phyloP scores from a whole-genome alignment of 2,329 filamentous ascomycete genomes.

The Ophiostoma ips region DNA sequence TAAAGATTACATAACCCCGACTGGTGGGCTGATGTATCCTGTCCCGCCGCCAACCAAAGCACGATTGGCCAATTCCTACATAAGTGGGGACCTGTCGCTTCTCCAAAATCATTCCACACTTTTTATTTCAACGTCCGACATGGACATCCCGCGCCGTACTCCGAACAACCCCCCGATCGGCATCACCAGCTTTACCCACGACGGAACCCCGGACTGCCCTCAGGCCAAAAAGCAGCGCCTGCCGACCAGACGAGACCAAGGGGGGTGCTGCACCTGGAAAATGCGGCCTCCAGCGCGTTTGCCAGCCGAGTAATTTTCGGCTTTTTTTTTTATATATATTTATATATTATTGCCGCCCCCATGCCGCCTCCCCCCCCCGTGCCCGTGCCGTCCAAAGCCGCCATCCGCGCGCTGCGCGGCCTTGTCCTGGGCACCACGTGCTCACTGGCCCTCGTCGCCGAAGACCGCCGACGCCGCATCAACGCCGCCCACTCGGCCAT shows the following conservation, averaged over 20 bases:
- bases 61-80: constrained; percentile 1
- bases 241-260: not conserved
- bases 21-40: too few species aligned
- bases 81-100: not conserved
- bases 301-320: not conserved
- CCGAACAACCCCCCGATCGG: not conserved
- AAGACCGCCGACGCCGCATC: constrained; percentile 32
- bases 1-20: not conserved
- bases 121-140: constrained; percentile 1
- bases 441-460: constrained; percentile 28
- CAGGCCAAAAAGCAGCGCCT: not conserved
- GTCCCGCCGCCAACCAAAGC: too few species aligned
- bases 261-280: not conserved
- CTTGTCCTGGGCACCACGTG: constrained; percentile 32
- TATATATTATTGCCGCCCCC: not conserved
- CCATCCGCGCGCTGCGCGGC: constrained; percentile 29
- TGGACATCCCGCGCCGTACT: not conserved
- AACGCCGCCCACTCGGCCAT: constrained; percentile 25
- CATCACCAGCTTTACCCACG: not conserved
- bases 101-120: constrained; percentile 7
- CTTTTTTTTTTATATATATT: not conserved
- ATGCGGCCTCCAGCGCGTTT: not conserved
- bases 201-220: not conserved
- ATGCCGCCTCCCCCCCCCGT: constrained; percentile 21
- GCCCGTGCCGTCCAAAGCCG: constrained; percentile 31